A percentile compares a stretch with the other conserved stretches of the same genome.
Conservation (phyloP, 108 stramenopile species). For the Pseudonitzschia multiseries region DNA sequence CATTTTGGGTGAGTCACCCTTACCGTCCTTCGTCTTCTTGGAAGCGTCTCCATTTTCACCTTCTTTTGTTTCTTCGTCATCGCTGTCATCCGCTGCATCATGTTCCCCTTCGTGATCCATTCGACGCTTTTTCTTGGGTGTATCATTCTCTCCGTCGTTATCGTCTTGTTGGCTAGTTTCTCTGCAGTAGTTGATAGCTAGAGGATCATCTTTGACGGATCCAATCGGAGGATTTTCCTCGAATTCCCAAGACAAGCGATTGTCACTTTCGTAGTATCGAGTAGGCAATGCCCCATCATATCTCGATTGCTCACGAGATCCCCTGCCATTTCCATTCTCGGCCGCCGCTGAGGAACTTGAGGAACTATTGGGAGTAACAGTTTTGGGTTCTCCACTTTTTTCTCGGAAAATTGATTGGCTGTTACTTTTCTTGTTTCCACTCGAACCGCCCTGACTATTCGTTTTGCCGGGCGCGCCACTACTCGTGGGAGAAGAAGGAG, state of each 20-base stretch:
- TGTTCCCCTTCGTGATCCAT: slow-evolving; percentile 3
- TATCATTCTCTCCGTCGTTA: slow-evolving; percentile 22
- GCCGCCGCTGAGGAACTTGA: slow-evolving; percentile 21
- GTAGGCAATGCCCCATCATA: slow-evolving; percentile 62
- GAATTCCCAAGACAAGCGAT: slow-evolving; percentile 82
- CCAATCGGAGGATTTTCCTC: slow-evolving; percentile 71
- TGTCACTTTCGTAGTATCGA: slow-evolving; percentile 82
- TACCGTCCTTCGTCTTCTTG: slow-evolving; percentile 17
- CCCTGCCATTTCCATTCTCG: slow-evolving; percentile 22
- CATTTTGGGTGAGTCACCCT: slow-evolving; percentile 42
- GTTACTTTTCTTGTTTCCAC: slow-evolving; percentile 1
- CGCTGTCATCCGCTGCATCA: slow-evolving; percentile 12
- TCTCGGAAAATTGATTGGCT: slow-evolving; percentile 48
- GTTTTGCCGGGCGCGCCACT: not conserved
- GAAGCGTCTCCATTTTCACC: slow-evolving; percentile 22
- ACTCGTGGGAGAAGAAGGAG: not conserved
- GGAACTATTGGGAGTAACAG: slow-evolving; percentile 38
- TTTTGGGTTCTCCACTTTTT: slow-evolving; percentile 30
- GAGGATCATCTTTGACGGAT: slow-evolving; percentile 31
- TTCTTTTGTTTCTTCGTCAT: slow-evolving; percentile 8
- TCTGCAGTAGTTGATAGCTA: not conserved
- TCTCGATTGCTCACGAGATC: slow-evolving; percentile 26
- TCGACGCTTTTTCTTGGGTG: slow-evolving; percentile 13
- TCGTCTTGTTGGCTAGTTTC: slow-evolving; percentile 13
- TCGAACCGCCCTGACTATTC: no score